phyloP scores from a whole-genome alignment of 805 yeast species.

The Saturnispora saitoi region DNA sequence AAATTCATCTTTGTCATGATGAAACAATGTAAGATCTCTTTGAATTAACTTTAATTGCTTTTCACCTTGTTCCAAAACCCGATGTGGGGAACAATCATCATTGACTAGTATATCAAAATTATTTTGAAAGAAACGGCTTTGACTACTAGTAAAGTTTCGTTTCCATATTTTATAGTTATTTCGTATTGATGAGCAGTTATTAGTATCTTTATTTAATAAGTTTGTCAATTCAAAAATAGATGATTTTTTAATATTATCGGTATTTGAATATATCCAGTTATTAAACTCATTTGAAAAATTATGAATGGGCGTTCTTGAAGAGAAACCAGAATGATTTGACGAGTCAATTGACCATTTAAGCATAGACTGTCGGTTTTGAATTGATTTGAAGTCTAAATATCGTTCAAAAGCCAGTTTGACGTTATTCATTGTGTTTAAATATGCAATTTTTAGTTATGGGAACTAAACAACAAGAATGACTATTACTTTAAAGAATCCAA shows the following conservation, averaged over 20 bases:
- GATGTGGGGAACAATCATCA: slow-evolving; percentile 4
- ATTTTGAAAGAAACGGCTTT: slow-evolving; percentile 20
- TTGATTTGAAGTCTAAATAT: slow-evolving; percentile 19
- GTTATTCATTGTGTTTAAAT: slow-evolving; percentile 18
- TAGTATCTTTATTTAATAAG: not conserved
- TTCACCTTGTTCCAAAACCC: slow-evolving; percentile 11
- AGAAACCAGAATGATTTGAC: not conserved
- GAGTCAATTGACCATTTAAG: slow-evolving; percentile 23
- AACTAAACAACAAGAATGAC: not conserved
- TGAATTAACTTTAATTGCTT: slow-evolving; percentile 1
- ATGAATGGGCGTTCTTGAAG: not conserved
- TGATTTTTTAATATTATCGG: not conserved
- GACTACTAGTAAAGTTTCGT: slow-evolving; percentile 19
- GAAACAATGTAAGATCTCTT: slow-evolving; percentile 4
- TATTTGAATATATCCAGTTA: not conserved
- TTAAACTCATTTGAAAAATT: not conserved
- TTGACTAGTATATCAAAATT: slow-evolving; percentile 19
- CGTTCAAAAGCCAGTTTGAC: slow-evolving; percentile 21
- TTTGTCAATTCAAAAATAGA: slow-evolving; percentile 1
- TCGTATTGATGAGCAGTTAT: not conserved
- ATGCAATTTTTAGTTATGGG: not conserved
- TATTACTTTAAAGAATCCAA: not conserved
- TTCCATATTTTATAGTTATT: slow-evolving; percentile 4
- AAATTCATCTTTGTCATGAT: slow-evolving; percentile 6
- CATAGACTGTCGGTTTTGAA: slow-evolving; percentile 23